Percentiles rank a stretch among this genome's conserved stretches.
Conservation (phyloP, 305 asterid species). For the Fraxinus latifolia region DNA sequence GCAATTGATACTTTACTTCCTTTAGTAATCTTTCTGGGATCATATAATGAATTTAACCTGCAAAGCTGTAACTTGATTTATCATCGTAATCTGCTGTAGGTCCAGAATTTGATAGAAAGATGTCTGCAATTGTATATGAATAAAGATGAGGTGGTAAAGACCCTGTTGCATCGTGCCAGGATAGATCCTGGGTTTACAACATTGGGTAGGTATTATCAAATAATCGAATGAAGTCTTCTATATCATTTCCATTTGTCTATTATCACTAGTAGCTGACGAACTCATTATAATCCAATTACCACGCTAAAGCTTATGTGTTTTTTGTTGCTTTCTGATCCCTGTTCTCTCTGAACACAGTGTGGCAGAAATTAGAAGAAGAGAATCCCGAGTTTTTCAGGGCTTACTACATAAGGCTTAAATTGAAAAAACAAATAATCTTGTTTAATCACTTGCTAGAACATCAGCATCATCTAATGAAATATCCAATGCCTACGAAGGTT, state of each 20-base stretch:
- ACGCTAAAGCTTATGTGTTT: not conserved
- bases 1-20: conserved; percentile 1
- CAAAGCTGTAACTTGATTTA: not conserved
- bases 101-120: conserved; percentile 81
- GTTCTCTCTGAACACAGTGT: conserved; percentile 47
- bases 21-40: not conserved
- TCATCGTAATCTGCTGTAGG: conserved; percentile 43
- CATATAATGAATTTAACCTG: not conserved
- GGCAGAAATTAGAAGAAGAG: conserved; percentile 82
- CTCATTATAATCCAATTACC: not conserved
- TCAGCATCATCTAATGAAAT: conserved; percentile 77
- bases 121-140: conserved; percentile 93
- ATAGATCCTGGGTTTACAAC: conserved; percentile 98
- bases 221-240: not conserved
- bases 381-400: conserved; percentile 59
- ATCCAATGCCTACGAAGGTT: conserved; percentile 67
- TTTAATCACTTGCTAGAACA: conserved; percentile 91
- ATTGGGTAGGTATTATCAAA: conserved; percentile 51
- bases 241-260: not conserved
- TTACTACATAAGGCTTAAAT: conserved; percentile 60
- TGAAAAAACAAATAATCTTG: conserved; percentile 86
- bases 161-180: conserved; percentile 87
- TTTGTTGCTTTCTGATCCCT: not conserved
- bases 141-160: conserved; percentile 88
- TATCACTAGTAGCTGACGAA: not conserved